Base-by-base conservation (phyloP, 352 stramenopile species). In the Phytophthora europaea region DNA sequence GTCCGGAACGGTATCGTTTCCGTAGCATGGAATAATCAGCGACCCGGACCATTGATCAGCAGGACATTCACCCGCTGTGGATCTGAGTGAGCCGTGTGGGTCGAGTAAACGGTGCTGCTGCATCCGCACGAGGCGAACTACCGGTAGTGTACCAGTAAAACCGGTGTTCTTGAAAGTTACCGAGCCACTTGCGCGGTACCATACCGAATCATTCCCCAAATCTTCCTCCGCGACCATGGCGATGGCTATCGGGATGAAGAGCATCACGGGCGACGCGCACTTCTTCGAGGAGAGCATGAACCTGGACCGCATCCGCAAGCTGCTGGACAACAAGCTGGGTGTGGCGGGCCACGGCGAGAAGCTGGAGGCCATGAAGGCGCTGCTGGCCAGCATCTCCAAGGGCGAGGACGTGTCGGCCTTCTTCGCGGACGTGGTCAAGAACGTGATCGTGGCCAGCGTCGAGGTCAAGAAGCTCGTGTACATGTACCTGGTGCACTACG, bases 401-500 rank as follows among this genome's bases (percentile, higher is more conserved):
- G 96, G 97, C 28, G 90, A 98, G 55, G 96, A 99, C 81, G 97
- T 99, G 15, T 98, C 90, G 43, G 91, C 98, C 50, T 99, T 99
- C 88, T 99, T 99, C 79, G 92, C 97, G 3, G 96, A 99, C 70
- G 98, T 99, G 22, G 98, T 99, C 54, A 96, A 96, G 76, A 99
- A 99, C 78, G 90, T 97, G 16, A 94, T 97, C 66, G 91, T 97
- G 31, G 94, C 92, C 26, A 98, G 85, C 52, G 90, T 99, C 33
- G 98, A 99, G 78, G 95, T 99, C n/a, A 99, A 99, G 71, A 99
- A 99, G 82, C 98, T 99, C 84, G 97, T 99, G 23, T 99, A 99
- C 84, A 99, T 99, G 84, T 99, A 99, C 80, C 85, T 99, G 15
- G 96, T 99, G n/a, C 97, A 99, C 81, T 99, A 99, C 80, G 95